phyloP scores from a whole-genome alignment of 129 eudicot species.

The Flaveria ramosissima region DNA sequence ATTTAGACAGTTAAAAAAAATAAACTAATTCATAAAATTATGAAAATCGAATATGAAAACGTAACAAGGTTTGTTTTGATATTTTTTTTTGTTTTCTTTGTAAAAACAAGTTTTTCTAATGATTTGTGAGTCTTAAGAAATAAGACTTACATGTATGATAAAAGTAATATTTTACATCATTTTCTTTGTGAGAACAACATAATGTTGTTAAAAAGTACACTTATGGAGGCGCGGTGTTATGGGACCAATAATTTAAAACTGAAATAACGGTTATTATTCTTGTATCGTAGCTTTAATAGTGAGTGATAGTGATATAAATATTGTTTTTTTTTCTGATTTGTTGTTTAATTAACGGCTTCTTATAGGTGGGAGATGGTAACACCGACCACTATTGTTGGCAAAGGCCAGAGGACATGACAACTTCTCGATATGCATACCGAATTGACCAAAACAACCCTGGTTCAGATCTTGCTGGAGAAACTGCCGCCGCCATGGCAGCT shows the following conservation, averaged over 20 bases:
- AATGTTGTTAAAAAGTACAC: constrained; percentile 1
- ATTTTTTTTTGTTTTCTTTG: no score
- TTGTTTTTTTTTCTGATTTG: neutral
- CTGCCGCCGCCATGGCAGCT: constrained; percentile 85
- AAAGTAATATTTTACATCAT: neutral
- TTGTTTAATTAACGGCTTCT: neutral
- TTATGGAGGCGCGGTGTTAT: neutral
- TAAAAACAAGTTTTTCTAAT: neutral
- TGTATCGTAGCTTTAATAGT: neutral
- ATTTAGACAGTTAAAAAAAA: no score
- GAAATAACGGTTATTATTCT: neutral
- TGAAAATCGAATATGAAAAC: neutral
- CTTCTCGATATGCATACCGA: constrained; percentile 65
- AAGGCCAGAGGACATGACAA: constrained; percentile 88
- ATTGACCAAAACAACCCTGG: constrained; percentile 74
- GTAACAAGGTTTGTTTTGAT: no score
- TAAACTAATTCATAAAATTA: neutral
- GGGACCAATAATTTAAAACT: neutral
- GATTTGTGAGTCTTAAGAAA: neutral
- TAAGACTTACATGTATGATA: neutral
- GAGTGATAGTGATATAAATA: neutral
- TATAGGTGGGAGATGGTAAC: constrained; percentile 79
- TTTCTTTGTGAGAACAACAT: neutral
- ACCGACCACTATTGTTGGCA: constrained; percentile 88
- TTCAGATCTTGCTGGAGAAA: constrained; percentile 78